These are phyloP conservation scores for Multifurca ochricompacta DNA, from an alignment of 768 basidiomycete genomes.

Conservation along the genomic window DNA sequence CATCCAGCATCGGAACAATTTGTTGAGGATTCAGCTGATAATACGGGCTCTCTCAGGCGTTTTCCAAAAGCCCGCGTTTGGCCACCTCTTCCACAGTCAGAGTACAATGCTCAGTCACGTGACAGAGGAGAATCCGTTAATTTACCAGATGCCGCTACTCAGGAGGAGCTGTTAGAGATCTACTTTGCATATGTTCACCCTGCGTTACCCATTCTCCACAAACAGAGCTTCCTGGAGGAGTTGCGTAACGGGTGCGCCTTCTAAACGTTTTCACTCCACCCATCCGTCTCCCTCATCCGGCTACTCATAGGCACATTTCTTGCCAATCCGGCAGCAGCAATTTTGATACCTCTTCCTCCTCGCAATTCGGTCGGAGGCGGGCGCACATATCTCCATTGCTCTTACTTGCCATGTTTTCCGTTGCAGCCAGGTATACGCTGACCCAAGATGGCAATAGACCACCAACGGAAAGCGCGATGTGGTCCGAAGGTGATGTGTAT, in stretches of 20 bases:
- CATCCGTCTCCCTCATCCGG: neutral
- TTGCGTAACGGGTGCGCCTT: conserved; percentile 35
- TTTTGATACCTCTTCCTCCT: conserved; percentile 24
- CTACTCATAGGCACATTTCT: conserved; percentile 7
- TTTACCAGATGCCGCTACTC: conserved; percentile 51
- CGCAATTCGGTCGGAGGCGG: conserved; percentile 35
- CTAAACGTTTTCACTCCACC: neutral
- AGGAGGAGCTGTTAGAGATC: conserved; percentile 62
- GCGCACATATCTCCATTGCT: conserved; percentile 56
- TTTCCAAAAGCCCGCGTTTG: conserved; percentile 88
- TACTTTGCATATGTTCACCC: conserved; percentile 83
- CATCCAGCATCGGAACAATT: conserved; percentile 4
- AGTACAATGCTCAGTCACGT: conserved; percentile 23
- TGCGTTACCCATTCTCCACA: conserved; percentile 69
- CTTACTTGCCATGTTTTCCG: conserved; percentile 75
- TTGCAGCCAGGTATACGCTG: conserved; percentile 64
- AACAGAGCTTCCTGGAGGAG: conserved; percentile 55
- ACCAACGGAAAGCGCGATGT: conserved; percentile 56
- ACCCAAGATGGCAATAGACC: conserved; percentile 25
- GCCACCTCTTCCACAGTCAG: conserved; percentile 48
- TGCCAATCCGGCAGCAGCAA: conserved; percentile 26
- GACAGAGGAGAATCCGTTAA: conserved; percentile 33
- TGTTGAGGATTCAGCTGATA: conserved; percentile 17
- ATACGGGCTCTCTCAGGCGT: conserved; percentile 44
- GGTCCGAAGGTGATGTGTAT: conserved; percentile 72